Conservation (phyloP, 768 basidiomycete genomes). For the Candolleomyces aberdarensis region DNA sequence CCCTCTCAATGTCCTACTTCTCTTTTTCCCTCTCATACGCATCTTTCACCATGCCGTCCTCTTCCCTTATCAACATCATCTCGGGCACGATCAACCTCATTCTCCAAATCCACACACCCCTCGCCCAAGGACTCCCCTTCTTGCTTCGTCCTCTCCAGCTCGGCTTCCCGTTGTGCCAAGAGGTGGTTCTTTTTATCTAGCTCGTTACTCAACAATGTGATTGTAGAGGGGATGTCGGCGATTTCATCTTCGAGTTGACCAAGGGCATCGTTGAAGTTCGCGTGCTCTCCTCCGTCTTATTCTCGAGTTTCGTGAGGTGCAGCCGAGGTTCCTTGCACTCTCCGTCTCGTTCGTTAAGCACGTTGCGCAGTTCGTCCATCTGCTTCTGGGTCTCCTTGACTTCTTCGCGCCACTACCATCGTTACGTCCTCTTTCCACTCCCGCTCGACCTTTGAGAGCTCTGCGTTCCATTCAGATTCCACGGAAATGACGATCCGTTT, state of each 20-base stretch:
- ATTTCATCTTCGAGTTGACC: conserved; percentile 76
- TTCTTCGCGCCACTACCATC: conserved; percentile 73
- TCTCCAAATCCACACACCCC: conserved; percentile 81
- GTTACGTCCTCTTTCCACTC: too few species aligned
- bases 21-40: conserved; percentile 42
- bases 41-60: conserved; percentile 36
- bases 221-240: conserved; percentile 75
- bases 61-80: conserved; percentile 44
- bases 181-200: conserved; percentile 76
- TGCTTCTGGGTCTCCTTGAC: conserved; percentile 77
- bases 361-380: conserved; percentile 76
- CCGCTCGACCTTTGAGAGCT: conserved; percentile 21
- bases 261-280: conserved; percentile 72
- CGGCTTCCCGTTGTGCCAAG: conserved; percentile 73
- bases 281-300: conserved; percentile 61
- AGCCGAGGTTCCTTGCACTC: conserved; percentile 75
- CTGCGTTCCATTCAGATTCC: conserved; percentile 85
- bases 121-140: conserved; percentile 82
- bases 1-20: conserved; percentile 70
- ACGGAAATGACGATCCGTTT: conserved; percentile 68
- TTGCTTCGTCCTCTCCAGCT: conserved; percentile 67
- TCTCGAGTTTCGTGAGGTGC: conserved; percentile 72
- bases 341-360: conserved; percentile 74
- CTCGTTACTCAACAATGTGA: conserved; percentile 60
- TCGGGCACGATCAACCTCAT: conserved; percentile 49